Percentiles rank a stretch among this genome's conserved stretches.
These are phyloP conservation scores for Neckera pumila DNA, from an alignment of 225 moss, liverwort and hornwort species.

Conservation along the genomic window DNA sequence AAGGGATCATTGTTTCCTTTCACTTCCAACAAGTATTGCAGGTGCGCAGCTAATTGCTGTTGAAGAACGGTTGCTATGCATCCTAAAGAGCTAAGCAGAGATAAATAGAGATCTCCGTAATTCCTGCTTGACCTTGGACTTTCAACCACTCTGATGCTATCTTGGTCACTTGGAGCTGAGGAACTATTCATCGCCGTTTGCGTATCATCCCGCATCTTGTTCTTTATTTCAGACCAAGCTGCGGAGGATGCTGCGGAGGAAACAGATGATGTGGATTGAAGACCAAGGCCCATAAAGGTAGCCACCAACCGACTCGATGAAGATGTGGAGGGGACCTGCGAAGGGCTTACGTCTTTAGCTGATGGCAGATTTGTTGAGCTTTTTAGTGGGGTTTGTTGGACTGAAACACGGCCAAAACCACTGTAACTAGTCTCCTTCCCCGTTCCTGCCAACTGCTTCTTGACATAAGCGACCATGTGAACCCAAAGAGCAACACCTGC, in stretches of 20 bases:
- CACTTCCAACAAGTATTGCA: constrained; percentile 37
- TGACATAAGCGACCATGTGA: constrained; percentile 72
- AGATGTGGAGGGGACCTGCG: constrained; percentile 17
- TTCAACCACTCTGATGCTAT: constrained; percentile 8
- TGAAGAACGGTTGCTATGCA: constrained; percentile 82
- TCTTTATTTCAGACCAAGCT: constrained; percentile 88
- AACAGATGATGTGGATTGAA: constrained; percentile 48
- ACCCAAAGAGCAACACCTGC: constrained; percentile 77
- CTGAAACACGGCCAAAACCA: constrained; percentile 72
- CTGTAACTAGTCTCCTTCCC: constrained; percentile 64
- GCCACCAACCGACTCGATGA: constrained; percentile 48
- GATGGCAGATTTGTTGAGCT: constrained; percentile 18
- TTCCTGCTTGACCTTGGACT: constrained; percentile 39
- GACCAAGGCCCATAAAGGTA: constrained; percentile 71
- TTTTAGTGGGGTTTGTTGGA: constrained; percentile 44
- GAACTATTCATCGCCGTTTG: constrained; percentile 14
- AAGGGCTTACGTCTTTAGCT: constrained; percentile 15
- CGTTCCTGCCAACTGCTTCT: constrained; percentile 82
- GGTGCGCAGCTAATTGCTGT: constrained; percentile 76
- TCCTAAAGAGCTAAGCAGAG: constrained; percentile 70
- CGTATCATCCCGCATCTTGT: constrained; percentile 64
- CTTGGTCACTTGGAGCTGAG: constrained; percentile 6
- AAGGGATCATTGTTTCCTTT: constrained; percentile 36
- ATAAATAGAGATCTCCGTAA: constrained; percentile 68
- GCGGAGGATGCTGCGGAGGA: constrained; percentile 63